Base-by-base conservation (phyloP, 495 filamentous ascomycete species). In the Aspergillus bertholletiae region DNA sequence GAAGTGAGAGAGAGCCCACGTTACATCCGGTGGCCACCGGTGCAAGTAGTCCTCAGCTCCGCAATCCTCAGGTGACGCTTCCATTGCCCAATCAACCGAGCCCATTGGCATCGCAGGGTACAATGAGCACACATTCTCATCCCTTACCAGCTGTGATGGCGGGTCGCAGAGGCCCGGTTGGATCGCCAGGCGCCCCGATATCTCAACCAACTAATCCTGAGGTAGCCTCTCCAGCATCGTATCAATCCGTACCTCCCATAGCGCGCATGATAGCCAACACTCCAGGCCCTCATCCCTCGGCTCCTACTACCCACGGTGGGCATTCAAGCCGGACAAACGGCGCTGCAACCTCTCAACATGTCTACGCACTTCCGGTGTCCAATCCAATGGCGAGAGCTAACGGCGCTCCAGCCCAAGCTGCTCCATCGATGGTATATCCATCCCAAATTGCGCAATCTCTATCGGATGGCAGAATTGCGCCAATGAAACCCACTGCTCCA, bases 281-380 rank as follows among this genome's bases (percentile, higher is more conserved):
- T 20, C 17, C 32, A n/a, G 17, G 22, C 28, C 3, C 13, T 26
- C 24, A 9, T 3, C 23, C 44, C 15, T 32, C 34, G 4, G 22
- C 24, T 23, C n/a, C 30, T n/a, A 22, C 17, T 17, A n/a, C 21
- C 9, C 26, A 24, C 9, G n/a, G 12, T 20, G 30, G 35, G 40
- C 53, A 49, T 15, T 22, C 54, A 20, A 22, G 48, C 28, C 6
- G 34, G 35, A 34, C 48, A 15, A 40, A 24, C 48, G 32, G 48
- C 20, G 26, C 23, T 1, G 18, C 30, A 3, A 30, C 11, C 35
- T 22, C 5, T 30, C 49, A 34, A 15, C 22, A 18, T 51, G 12
- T 12, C n/a, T n/a, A 41, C 1, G 7, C 21, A 26, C 20, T n/a
- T 30, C 21, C 3, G 7, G 8, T 5, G 7, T 32, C 47, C 7